phyloP scores from a whole-genome alignment of 192 early-diverging fungal species.

The Paraglomus brasilianum region DNA sequence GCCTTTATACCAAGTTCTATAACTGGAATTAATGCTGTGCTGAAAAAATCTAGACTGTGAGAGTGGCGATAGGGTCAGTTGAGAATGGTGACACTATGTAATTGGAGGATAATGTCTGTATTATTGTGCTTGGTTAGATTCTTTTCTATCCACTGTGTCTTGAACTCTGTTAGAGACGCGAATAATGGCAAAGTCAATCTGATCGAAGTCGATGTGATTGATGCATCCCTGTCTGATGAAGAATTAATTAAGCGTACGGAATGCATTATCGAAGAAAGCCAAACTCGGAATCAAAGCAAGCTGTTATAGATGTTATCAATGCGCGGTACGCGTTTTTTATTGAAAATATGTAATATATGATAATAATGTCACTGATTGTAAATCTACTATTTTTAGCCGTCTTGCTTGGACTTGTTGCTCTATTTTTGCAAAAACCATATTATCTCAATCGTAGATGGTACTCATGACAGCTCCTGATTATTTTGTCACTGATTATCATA shows the following conservation, averaged over 20 bases:
- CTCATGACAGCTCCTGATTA: slow-evolving; percentile 67
- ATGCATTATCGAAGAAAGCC: slow-evolving; percentile 35
- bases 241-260: slow-evolving; percentile 35
- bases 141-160: slow-evolving; percentile 60
- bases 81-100: slow-evolving; percentile 6
- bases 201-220: slow-evolving; percentile 42
- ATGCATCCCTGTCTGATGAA: slow-evolving; percentile 48
- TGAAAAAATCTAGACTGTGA: slow-evolving; percentile 46
- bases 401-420: slow-evolving; percentile 35
- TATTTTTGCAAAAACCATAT: slow-evolving; percentile 50
- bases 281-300: slow-evolving; percentile 38
- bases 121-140: slow-evolving; percentile 33
- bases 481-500: slow-evolving; percentile 67
- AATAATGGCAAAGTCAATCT: slow-evolving; percentile 36
- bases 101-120: background rate
- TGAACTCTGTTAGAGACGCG: slow-evolving; percentile 45
- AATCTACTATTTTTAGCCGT: slow-evolving; percentile 55
- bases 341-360: background rate
- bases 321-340: slow-evolving; percentile 37
- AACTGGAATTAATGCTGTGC: slow-evolving; percentile 52
- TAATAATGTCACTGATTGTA: too few relatives aligned
- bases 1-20: slow-evolving; percentile 61
- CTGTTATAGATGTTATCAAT: slow-evolving; percentile 51
- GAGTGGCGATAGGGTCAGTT: slow-evolving; percentile 45
- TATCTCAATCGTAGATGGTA: slow-evolving; percentile 62